Evolutionary conservation across 257 asterid species (phyloP).

Genomic region (Marsdenia floribunda): DNA sequence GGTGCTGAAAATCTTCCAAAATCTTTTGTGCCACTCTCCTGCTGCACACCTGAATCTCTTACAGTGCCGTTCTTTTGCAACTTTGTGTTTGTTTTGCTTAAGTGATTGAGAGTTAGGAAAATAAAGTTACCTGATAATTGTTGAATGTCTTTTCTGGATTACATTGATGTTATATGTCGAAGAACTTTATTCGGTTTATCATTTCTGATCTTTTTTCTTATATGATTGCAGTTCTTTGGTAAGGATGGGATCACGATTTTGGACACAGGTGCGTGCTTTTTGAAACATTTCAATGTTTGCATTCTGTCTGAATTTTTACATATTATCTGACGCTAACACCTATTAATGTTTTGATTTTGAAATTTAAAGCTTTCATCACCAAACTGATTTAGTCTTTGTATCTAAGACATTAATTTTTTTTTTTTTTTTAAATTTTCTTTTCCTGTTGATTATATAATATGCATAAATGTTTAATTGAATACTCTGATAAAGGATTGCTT

Average conservation of each 20-base stretch:
- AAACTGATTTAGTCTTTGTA: background rate
- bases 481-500: background rate
- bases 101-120: background rate
- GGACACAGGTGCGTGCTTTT: slow-evolving; percentile 31
- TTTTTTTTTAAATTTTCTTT: no score
- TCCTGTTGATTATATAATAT: background rate
- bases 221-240: background rate
- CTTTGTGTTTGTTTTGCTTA: background rate
- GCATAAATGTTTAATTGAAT: background rate
- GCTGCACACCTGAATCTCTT: background rate
- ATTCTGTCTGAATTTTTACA: background rate
- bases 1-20: background rate
- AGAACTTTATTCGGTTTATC: background rate
- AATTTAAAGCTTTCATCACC: background rate
- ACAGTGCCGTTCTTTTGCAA: background rate
- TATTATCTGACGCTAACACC: no score
- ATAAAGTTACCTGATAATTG: background rate
- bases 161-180: background rate
- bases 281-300: background rate
- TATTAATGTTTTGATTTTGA: background rate
- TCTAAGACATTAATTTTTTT: background rate
- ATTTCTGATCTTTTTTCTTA: background rate
- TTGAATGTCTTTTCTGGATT: background rate
- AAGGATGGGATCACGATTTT: slow-evolving; percentile 33
- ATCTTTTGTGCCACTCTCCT: no score